Conservation (phyloP, 1,139 yeast species). For the Hyphopichia wangnamkhiaoensis region DNA sequence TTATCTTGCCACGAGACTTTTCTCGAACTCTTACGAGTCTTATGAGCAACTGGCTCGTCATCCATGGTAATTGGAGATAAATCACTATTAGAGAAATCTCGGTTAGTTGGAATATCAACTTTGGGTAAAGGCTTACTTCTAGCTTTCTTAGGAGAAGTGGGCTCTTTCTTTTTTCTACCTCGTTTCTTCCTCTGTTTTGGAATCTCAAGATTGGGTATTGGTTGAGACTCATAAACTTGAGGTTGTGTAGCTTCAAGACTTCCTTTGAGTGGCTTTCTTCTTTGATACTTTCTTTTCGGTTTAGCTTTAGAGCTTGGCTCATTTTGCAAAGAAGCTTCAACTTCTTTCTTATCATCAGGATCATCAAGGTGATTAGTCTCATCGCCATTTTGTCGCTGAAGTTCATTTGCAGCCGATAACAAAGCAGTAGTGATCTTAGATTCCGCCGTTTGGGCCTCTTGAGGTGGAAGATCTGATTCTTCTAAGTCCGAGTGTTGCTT, state of each 20-base stretch:
- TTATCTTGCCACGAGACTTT: slow-evolving; percentile 1
- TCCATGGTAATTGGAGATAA: slow-evolving; percentile 2
- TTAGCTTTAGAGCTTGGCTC: too few relatives aligned
- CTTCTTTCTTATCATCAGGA: not conserved
- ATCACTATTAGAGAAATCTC: slow-evolving; percentile 2
- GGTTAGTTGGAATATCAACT: not conserved
- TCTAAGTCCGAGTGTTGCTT: too few relatives aligned
- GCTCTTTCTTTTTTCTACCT: slow-evolving; percentile 3
- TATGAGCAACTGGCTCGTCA: not conserved
- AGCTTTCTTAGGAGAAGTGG: slow-evolving; percentile 3
- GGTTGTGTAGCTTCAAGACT: too few relatives aligned
- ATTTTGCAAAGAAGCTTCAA: too few relatives aligned
- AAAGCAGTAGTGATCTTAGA: not conserved
- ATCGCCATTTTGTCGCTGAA: not conserved
- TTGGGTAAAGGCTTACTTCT: not conserved
- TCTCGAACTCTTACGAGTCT: slow-evolving; percentile 4
- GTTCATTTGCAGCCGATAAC: not conserved
- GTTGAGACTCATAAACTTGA: too few relatives aligned
- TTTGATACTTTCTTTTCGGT: too few relatives aligned
- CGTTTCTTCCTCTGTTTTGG: slow-evolving; percentile 2
- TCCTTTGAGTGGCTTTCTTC: too few relatives aligned
- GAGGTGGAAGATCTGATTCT: not conserved
- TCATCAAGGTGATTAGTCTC: not conserved
- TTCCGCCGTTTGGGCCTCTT: not conserved
- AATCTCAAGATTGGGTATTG: not conserved